phyloP scores from a whole-genome alignment of 805 yeast species.

The Metschnikowia borealis region DNA sequence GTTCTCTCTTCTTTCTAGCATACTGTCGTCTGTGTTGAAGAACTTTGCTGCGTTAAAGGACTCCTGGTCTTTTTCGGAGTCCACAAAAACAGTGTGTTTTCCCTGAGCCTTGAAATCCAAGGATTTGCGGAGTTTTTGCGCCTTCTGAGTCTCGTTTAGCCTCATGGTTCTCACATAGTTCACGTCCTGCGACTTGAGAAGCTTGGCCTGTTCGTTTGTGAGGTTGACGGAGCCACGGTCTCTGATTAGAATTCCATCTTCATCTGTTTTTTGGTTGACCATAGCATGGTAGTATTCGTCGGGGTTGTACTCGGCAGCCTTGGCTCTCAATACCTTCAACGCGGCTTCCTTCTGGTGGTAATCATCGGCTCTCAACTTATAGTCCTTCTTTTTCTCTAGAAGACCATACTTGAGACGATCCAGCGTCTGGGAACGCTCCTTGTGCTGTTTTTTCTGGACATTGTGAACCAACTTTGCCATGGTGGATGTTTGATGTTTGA shows the following conservation, averaged over 20 bases:
- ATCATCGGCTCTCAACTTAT: constrained; percentile 49
- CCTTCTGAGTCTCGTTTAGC: constrained; percentile 61
- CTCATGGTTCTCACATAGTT: constrained; percentile 79
- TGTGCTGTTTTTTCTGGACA: constrained; percentile 92
- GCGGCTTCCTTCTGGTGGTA: constrained; percentile 58
- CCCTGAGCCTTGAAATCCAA: constrained; percentile 57
- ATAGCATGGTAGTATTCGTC: constrained; percentile 97
- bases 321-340: constrained; percentile 65
- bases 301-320: constrained; percentile 74
- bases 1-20: constrained; percentile 66
- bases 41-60: constrained; percentile 58
- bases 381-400: constrained; percentile 77
- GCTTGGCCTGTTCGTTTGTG: constrained; percentile 69
- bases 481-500: background rate
- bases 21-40: constrained; percentile 66
- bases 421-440: constrained; percentile 85
- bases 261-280: constrained; percentile 67
- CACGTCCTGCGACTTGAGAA: constrained; percentile 86
- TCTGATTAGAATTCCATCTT: constrained; percentile 64
- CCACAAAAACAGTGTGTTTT: constrained; percentile 83
- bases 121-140: constrained; percentile 51
- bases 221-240: constrained; percentile 55
- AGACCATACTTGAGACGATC: constrained; percentile 75
- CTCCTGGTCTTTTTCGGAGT: constrained; percentile 50
- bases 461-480: constrained; percentile 85